Evolutionary conservation across 176 grass and related monocot genomes (phyloP).

Genomic region (Olyra latifolia): DNA sequence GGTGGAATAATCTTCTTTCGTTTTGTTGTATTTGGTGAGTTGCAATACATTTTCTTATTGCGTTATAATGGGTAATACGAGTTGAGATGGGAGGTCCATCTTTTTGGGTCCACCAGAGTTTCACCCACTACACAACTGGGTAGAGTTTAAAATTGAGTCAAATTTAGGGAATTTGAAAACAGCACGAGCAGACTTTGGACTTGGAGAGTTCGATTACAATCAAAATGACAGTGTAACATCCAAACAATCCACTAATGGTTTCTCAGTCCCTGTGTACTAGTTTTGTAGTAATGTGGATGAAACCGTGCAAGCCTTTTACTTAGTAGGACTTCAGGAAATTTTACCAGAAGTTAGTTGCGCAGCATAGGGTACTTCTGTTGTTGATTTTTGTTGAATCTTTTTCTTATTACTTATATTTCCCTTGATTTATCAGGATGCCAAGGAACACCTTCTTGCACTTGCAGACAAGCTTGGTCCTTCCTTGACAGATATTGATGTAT

Average conservation of each 20-base stretch:
- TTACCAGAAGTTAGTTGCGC: conserved; percentile 25
- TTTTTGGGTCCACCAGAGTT: not conserved
- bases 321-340: not conserved
- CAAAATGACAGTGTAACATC: not conserved
- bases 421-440: conserved; percentile 75
- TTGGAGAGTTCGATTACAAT: not conserved
- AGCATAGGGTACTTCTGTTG: not conserved
- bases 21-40: not conserved
- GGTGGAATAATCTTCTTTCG: not conserved
- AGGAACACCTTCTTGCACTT: conserved; percentile 95
- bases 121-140: not conserved
- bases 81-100: not conserved
- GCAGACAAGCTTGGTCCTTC: conserved; percentile 93
- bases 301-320: not conserved
- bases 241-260: not conserved
- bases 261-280: not conserved
- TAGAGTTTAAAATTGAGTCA: conserved; percentile 7
- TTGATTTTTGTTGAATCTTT: conserved; percentile 4
- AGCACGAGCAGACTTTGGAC: not conserved
- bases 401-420: conserved; percentile 24
- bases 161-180: not conserved
- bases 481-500: conserved; percentile 89
- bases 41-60: not conserved
- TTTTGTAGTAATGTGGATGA: conserved; percentile 2
- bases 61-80: not conserved